phyloP scores from a whole-genome alignment of 345 rosid genomes.

The Syzygium grande region DNA sequence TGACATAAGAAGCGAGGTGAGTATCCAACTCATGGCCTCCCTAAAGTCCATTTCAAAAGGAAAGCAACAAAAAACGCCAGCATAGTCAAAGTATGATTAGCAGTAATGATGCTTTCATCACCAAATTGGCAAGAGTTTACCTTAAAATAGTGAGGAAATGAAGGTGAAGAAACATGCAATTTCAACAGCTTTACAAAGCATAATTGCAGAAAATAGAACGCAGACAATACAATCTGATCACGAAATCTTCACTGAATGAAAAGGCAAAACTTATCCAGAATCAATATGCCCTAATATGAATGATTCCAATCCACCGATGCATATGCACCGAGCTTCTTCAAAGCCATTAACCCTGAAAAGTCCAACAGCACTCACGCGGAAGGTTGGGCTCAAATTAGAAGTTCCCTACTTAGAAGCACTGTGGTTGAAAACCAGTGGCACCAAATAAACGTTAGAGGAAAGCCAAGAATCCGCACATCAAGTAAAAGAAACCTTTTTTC shows the following conservation, averaged over 20 bases:
- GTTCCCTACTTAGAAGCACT: not conserved
- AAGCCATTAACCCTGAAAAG: not conserved
- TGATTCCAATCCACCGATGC: not conserved
- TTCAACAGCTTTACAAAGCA: not conserved
- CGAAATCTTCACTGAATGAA: not conserved
- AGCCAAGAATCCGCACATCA: not conserved
- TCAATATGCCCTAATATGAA: not conserved
- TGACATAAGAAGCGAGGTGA: constrained; percentile 7
- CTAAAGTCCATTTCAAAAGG: not conserved
- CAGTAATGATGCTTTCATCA: not conserved
- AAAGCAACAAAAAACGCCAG: not conserved
- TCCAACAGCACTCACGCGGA: not conserved
- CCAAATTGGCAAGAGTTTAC: not conserved
- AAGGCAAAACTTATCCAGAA: not conserved
- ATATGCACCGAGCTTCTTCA: not conserved
- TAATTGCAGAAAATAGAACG: not conserved
- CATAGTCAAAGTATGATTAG: not conserved
- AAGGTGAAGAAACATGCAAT: not conserved
- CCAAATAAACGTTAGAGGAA: not conserved
- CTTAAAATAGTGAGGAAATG: not conserved
- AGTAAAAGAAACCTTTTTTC: not conserved
- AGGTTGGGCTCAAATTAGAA: not conserved
- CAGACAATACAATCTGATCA: not conserved
- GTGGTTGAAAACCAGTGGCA: not conserved
- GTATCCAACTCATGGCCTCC: not conserved